Conservation (phyloP, 495 filamentous ascomycete species). For the Aspergillus ostianus region DNA sequence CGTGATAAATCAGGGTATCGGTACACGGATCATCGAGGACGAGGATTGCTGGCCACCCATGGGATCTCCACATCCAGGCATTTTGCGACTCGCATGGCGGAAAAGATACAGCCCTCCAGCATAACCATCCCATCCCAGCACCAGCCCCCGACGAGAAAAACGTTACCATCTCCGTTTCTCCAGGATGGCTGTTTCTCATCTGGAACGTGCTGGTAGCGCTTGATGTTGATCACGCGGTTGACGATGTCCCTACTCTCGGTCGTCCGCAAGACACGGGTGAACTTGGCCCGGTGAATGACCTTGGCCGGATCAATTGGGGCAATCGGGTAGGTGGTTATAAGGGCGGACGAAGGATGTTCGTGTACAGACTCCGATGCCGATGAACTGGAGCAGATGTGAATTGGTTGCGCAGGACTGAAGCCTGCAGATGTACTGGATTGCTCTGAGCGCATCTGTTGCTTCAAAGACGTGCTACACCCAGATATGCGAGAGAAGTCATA, state of each 20-base stretch:
- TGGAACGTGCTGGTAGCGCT: background rate
- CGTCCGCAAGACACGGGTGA: constrained; percentile 36
- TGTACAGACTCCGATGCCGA: constrained; percentile 35
- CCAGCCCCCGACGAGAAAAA: constrained; percentile 57
- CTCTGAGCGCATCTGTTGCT: background rate
- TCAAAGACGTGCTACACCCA: background rate
- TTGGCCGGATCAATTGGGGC: constrained; percentile 29
- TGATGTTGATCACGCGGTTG: constrained; percentile 32
- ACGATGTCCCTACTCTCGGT: constrained; percentile 29
- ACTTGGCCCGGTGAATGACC: constrained; percentile 26
- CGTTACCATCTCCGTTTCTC: constrained; percentile 49
- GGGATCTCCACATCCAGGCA: constrained; percentile 49
- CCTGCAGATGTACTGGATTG: background rate
- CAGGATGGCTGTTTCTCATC: constrained; percentile 22
- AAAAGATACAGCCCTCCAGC: constrained; percentile 56
- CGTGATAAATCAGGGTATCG: background rate
- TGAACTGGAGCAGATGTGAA: constrained; percentile 22
- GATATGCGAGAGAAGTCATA: constrained; percentile 29
- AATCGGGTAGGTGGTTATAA: constrained; percentile 36
- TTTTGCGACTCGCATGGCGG: constrained; percentile 50
- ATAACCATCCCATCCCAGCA: constrained; percentile 67
- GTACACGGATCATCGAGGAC: background rate
- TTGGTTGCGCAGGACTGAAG: background rate
- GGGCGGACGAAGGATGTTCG: constrained; percentile 30
- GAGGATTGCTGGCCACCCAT: constrained; percentile 18